These are phyloP conservation scores for Strobilomyces dryophilus DNA, from an alignment of 768 basidiomycete species.

Conservation along the genomic window DNA sequence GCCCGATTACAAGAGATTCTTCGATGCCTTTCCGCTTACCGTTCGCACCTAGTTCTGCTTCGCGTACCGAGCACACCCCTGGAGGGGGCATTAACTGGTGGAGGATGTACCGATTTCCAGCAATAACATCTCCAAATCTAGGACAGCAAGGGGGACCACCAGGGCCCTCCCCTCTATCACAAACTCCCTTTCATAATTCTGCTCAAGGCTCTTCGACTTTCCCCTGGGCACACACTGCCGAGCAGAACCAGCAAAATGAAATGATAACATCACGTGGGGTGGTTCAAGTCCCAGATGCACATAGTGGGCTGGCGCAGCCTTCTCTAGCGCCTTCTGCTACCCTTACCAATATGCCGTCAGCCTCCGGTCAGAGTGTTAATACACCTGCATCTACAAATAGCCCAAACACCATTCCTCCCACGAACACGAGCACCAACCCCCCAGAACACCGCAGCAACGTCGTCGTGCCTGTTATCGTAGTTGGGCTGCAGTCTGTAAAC, in stretches of 20 bases:
- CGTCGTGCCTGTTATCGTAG: constrained; percentile 80
- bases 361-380: constrained; percentile 8
- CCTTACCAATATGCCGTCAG: constrained; percentile 13
- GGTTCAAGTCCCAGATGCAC: constrained; percentile 13
- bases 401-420: constrained; percentile 13
- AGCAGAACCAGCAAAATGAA: constrained; percentile 22
- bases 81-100: constrained; percentile 69
- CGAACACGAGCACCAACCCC: constrained; percentile 15
- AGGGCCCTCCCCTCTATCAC: constrained; percentile 25
- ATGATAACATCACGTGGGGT: constrained; percentile 9
- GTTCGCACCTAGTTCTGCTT: constrained; percentile 27
- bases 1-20: constrained; percentile 13
- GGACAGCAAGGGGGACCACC: constrained; percentile 15
- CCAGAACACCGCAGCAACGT: constrained; percentile 35
- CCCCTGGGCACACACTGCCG: constrained; percentile 14
- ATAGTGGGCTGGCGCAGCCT: constrained; percentile 15
- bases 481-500: constrained; percentile 74
- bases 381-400: constrained; percentile 5
- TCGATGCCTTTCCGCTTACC: constrained; percentile 31
- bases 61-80: constrained; percentile 36
- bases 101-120: constrained; percentile 78
- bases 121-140: constrained; percentile 45
- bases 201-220: constrained; percentile 17
- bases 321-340: constrained; percentile 7
- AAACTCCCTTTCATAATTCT: constrained; percentile 13